Evolutionary conservation across 2,329 filamentous ascomycete genomes (phyloP).

Genomic region (Colletotrichum sublineola): DNA sequence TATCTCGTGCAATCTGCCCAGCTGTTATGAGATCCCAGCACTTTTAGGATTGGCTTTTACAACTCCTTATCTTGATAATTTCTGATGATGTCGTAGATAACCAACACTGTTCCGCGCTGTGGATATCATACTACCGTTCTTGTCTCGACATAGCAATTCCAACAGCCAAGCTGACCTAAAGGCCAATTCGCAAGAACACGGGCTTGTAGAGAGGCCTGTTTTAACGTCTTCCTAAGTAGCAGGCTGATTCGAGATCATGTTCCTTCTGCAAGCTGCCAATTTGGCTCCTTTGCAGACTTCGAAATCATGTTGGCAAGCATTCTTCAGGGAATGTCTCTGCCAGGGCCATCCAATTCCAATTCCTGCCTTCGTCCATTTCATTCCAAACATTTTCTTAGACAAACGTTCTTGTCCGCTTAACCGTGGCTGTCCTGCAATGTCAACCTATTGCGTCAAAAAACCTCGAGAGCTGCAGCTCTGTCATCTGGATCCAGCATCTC

Average conservation of each 20-base stretch:
- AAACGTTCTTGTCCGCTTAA: conserved; percentile 46
- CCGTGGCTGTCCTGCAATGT: conserved; percentile 47
- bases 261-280: background rate
- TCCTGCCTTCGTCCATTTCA: conserved; percentile 45
- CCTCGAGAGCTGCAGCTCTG: conserved; percentile 43
- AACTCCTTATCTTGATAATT: conserved; percentile 21
- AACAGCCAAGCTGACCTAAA: background rate
- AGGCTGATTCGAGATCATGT: background rate
- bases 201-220: conserved; percentile 29
- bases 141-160: conserved; percentile 10
- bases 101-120: conserved; percentile 10
- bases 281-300: background rate
- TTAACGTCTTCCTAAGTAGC: conserved; percentile 13
- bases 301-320: conserved; percentile 51
- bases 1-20: background rate
- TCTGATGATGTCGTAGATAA: conserved; percentile 33
- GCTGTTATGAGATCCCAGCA: background rate
- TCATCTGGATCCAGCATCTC: conserved; percentile 47
- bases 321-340: conserved; percentile 47
- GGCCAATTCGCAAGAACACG: conserved; percentile 6
- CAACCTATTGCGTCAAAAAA: conserved; percentile 47
- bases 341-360: conserved; percentile 51
- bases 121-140: background rate
- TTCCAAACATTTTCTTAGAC: conserved; percentile 48
- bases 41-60: background rate